Percentiles rank a stretch among this genome's conserved stretches.
phyloP scores from a whole-genome alignment of 345 rosid species.

The Gossypium sturtianum region DNA sequence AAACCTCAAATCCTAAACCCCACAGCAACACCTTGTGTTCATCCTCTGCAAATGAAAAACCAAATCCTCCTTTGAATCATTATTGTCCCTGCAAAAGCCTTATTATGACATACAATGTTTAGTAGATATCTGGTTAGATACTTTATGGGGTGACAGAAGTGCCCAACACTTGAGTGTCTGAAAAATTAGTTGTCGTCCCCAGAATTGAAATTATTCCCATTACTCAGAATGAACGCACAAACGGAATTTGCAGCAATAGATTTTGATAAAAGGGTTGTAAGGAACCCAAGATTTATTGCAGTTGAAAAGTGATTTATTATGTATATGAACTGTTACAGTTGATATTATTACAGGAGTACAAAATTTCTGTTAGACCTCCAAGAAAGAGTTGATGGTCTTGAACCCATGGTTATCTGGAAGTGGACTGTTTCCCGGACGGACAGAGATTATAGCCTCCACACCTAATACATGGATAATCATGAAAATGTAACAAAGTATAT shows the following conservation, averaged over 20 bases:
- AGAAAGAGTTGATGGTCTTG: conserved; percentile 54
- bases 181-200: neutral
- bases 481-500: neutral
- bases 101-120: neutral
- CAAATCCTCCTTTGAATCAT: neutral
- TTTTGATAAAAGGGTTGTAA: neutral
- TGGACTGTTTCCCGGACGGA: conserved; percentile 67
- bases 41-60: neutral
- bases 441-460: conserved; percentile 49
- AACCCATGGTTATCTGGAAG: conserved; percentile 63
- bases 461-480: conserved; percentile 29
- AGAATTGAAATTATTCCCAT: neutral
- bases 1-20: too few relatives aligned
- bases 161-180: neutral
- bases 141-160: neutral
- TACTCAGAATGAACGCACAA: neutral
- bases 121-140: neutral
- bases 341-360: neutral
- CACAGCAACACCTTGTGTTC: neutral
- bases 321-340: neutral
- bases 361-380: conserved; percentile 37
- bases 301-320: neutral
- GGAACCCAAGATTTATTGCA: conserved; percentile 8
- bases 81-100: neutral
- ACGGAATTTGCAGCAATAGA: neutral